These are phyloP conservation scores for Paramecium bursaria DNA, from an alignment of 73 alveolate genomes.

Conservation along the genomic window DNA sequence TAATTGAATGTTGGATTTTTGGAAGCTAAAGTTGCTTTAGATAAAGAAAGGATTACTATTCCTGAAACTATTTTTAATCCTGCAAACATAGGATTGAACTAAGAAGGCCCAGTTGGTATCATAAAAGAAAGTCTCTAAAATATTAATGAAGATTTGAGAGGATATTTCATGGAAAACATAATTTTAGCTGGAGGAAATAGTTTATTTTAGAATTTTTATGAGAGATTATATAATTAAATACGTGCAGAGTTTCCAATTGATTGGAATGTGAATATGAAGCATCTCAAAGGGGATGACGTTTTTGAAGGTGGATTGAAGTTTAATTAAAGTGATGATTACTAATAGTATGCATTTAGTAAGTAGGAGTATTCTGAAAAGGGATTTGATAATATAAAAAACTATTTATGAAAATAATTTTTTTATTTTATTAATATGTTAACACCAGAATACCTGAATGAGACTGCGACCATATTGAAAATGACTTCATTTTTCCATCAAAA, in stretches of 20 bases:
- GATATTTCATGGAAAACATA: slow-evolving; percentile 63
- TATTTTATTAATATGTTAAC: too few relatives aligned
- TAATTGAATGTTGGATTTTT: slow-evolving; percentile 52
- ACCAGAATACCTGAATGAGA: too few relatives aligned
- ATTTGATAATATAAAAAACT: slow-evolving; percentile 43
- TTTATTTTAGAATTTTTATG: not conserved
- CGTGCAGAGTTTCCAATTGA: not conserved
- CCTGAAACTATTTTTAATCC: slow-evolving; percentile 66
- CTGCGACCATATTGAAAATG: too few relatives aligned
- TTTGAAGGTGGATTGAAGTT: slow-evolving; percentile 10
- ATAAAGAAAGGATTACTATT: slow-evolving; percentile 61
- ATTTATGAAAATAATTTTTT: too few relatives aligned
- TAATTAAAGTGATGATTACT: slow-evolving; percentile 25
- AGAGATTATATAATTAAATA: slow-evolving; percentile 9
- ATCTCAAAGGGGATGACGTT: slow-evolving; percentile 22
- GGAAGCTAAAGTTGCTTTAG: slow-evolving; percentile 45
- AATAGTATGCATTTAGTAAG: not conserved
- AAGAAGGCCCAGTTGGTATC: slow-evolving; percentile 38
- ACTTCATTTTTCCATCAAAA: too few relatives aligned
- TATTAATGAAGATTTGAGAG: slow-evolving; percentile 48
- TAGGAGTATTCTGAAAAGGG: slow-evolving; percentile 42
- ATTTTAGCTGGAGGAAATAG: slow-evolving; percentile 61
- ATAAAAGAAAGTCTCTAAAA: not conserved
- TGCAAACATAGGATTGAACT: slow-evolving; percentile 52
- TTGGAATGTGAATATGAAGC: slow-evolving; percentile 34